Evolutionary conservation across 208 protist species (phyloP).

Genomic region (Leishmania arabica): DNA sequence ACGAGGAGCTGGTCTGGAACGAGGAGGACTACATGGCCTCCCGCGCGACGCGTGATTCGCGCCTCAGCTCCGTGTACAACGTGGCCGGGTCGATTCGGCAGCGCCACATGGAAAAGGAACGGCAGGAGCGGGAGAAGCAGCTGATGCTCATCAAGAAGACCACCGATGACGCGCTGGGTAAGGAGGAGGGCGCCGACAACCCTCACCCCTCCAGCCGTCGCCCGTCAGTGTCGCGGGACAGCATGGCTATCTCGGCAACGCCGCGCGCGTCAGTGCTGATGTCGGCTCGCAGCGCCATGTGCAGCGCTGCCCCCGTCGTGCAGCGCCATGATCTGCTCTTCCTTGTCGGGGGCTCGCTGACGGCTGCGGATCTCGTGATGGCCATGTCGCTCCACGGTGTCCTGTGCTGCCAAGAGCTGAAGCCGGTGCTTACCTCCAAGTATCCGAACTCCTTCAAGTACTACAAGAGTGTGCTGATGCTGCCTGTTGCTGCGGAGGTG

Average conservation of each 20-base stretch:
- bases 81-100: conserved; percentile 40
- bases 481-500: conserved; percentile 63
- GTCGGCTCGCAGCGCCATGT: conserved; percentile 25
- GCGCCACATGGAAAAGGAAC: conserved; percentile 33
- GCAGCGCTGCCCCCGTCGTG: conserved; percentile 4
- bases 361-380: conserved; percentile 66
- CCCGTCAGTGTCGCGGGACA: conserved; percentile 16
- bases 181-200: conserved; percentile 6
- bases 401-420: conserved; percentile 25
- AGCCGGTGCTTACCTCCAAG: conserved; percentile 17
- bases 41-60: conserved; percentile 29
- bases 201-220: conserved; percentile 8
- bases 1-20: conserved; percentile 26
- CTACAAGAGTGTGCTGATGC: conserved; percentile 51
- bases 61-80: conserved; percentile 48
- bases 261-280: conserved; percentile 35
- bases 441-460: conserved; percentile 28
- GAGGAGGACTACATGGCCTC: conserved; percentile 32
- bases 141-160: conserved; percentile 26
- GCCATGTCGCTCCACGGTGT: conserved; percentile 44
- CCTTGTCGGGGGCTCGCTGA: conserved; percentile 74
- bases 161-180: conserved; percentile 25
- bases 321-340: conserved; percentile 56
- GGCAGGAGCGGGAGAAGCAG: conserved; percentile 41
- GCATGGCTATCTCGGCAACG: conserved; percentile 18